Percentiles rank a stretch among this genome's conserved stretches.
phyloP scores from a whole-genome alignment of 768 basidiomycete genomes.

The Pleurotus sapidus region DNA sequence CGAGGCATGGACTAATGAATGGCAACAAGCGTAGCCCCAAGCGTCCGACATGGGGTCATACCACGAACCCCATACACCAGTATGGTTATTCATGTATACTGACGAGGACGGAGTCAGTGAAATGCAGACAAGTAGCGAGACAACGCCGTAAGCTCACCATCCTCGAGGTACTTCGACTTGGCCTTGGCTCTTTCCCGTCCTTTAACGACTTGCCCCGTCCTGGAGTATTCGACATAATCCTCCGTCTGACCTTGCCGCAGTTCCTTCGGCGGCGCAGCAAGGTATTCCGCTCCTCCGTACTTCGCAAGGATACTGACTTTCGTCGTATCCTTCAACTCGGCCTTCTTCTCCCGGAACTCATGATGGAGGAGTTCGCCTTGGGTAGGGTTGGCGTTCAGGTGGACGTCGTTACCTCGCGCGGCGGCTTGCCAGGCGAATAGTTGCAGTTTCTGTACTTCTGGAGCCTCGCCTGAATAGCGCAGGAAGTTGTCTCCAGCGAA shows the following conservation, averaged over 20 bases:
- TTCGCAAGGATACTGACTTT: slow-evolving; percentile 88
- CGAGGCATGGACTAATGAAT: slow-evolving; percentile 79
- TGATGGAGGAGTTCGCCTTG: slow-evolving; percentile 90
- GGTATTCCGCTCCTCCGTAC: slow-evolving; percentile 93
- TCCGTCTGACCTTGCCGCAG: slow-evolving; percentile 95
- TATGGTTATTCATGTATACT: slow-evolving; percentile 95
- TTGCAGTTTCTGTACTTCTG: slow-evolving; percentile 88
- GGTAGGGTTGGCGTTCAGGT: slow-evolving; percentile 94
- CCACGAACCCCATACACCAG: slow-evolving; percentile 97
- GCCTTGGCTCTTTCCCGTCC: slow-evolving; percentile 87
- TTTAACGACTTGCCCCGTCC: slow-evolving; percentile 87
- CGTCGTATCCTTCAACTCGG: slow-evolving; percentile 81
- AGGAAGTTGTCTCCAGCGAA: slow-evolving; percentile 98
- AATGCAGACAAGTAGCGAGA: slow-evolving; percentile 1
- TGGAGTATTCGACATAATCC: slow-evolving; percentile 95
- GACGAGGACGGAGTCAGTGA: slow-evolving; percentile 5
- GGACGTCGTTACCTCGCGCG: slow-evolving; percentile 90
- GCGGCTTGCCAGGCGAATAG: slow-evolving; percentile 98
- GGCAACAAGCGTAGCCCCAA: slow-evolving; percentile 98
- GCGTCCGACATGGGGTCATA: slow-evolving; percentile 64
- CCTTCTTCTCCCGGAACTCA: slow-evolving; percentile 92
- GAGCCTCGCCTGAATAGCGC: slow-evolving; percentile 89
- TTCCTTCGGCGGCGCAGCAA: slow-evolving; percentile 88
- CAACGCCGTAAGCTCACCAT: slow-evolving; percentile 56
- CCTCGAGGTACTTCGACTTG: slow-evolving; percentile 93